Conservation (phyloP, 2,329 filamentous ascomycete genomes). For the Fusarium tuaranense region DNA sequence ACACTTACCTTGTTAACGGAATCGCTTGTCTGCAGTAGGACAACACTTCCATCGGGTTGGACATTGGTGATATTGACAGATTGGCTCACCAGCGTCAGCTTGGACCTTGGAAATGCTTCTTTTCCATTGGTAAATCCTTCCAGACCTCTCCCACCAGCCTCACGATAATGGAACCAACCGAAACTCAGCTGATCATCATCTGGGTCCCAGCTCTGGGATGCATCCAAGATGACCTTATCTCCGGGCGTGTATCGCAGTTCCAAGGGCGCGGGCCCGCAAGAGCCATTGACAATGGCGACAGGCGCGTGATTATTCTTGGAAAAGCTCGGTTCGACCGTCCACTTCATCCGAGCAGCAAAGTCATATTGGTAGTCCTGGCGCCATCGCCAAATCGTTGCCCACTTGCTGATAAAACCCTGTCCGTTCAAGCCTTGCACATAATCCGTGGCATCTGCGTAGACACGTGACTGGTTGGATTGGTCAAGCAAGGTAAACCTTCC, state of each 20-base stretch:
- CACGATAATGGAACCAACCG: slow-evolving; percentile 1
- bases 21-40: background rate
- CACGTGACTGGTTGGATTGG: slow-evolving; percentile 38
- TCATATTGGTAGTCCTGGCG: slow-evolving; percentile 53
- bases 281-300: background rate
- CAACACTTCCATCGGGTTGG: background rate
- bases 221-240: background rate
- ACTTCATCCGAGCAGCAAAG: slow-evolving; percentile 56
- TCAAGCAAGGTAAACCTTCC: slow-evolving; percentile 53
- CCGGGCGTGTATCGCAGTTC: background rate
- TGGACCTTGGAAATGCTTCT: background rate
- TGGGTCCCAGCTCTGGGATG: slow-evolving; percentile 1
- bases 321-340: slow-evolving; percentile 41
- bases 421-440: slow-evolving; percentile 35
- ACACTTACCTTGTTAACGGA: background rate
- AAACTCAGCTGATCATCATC: background rate
- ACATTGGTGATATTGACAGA: background rate
- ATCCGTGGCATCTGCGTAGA: slow-evolving; percentile 39
- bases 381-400: slow-evolving; percentile 57
- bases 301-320: background rate
- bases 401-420: slow-evolving; percentile 3
- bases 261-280: background rate
- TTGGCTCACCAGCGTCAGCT: background rate
- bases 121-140: slow-evolving; percentile 3
- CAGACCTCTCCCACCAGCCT: background rate